Evolutionary conservation across 139 green algal genomes (phyloP).

Genomic region (Haematococcus lacustris): DNA sequence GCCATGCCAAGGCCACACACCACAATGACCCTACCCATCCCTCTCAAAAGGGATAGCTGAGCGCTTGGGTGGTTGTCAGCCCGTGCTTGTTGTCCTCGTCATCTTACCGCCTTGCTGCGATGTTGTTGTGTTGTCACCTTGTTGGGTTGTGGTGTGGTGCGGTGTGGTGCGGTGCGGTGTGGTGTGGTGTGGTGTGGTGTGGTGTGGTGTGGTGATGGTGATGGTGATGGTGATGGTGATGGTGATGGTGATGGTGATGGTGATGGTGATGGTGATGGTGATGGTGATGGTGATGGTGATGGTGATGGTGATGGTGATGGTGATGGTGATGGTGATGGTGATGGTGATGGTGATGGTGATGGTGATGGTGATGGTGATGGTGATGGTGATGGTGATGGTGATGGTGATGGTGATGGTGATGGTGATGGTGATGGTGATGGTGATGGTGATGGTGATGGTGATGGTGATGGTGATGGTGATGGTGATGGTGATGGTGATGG

Average conservation of each 20-base stretch:
- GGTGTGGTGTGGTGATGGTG: no score
- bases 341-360: not conserved
- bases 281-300: slow-evolving; percentile 3
- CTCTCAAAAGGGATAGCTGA: no score
- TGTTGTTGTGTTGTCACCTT: no score
- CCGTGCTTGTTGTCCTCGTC: no score
- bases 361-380: not conserved
- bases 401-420: not conserved
- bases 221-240: no score
- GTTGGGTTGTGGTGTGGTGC: no score
- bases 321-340: not conserved
- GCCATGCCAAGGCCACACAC: no score
- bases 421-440: not conserved
- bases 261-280: slow-evolving; percentile 4
- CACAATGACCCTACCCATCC: no score
- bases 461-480: not conserved
- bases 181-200: no score
- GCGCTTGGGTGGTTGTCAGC: no score
- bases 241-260: slow-evolving; percentile 1
- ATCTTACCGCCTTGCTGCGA: no score
- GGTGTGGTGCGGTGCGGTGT: no score
- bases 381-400: not conserved
- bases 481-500: not conserved
- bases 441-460: not conserved
- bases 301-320: not conserved